phyloP scores from a whole-genome alignment of 352 stramenopile species.

The Globisporangium heterothallicum region DNA sequence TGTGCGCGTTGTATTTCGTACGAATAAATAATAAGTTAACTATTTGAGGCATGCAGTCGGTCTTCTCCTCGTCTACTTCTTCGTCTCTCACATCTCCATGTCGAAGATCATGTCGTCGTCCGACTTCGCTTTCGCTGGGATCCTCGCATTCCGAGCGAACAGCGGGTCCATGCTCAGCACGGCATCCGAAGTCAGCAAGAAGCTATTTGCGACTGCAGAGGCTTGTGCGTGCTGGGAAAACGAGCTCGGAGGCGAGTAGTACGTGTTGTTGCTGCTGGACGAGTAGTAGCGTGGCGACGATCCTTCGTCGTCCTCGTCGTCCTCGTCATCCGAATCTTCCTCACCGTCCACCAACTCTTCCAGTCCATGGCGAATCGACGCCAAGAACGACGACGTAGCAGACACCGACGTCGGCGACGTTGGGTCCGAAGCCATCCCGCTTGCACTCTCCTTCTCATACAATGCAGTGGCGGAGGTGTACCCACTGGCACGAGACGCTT shows the following conservation, averaged over 20 bases:
- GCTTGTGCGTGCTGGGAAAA: neutral
- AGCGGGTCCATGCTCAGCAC: neutral
- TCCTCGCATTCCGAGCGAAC: neutral
- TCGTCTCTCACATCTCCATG: slow-evolving; percentile 17
- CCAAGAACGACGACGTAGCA: slow-evolving; percentile 12
- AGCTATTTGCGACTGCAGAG: neutral
- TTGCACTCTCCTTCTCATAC: too few species aligned
- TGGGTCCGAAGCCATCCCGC: too few species aligned
- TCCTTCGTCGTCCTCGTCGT: slow-evolving; percentile 10
- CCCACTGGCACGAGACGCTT: neutral
- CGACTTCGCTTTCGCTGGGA: neutral
- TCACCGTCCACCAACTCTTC: slow-evolving; percentile 15
- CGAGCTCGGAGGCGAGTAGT: slow-evolving; percentile 14
- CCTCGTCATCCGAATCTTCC: slow-evolving; percentile 8
- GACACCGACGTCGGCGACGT: slow-evolving; percentile 14
- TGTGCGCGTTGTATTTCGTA: neutral
- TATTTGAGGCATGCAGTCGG: neutral
- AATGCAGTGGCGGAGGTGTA: too few species aligned
- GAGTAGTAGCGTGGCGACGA: slow-evolving; percentile 14
- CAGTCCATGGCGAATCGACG: slow-evolving; percentile 15
- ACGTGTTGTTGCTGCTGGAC: slow-evolving; percentile 11
- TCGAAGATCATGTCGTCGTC: slow-evolving; percentile 20
- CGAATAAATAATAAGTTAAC: slow-evolving; percentile 4
- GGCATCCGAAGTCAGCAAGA: neutral
- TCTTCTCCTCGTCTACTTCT: too few species aligned